A percentile compares a stretch with the other conserved stretches of the same genome.
Evolutionary conservation across 257 asterid species (phyloP).

Genomic region (Paraleonurus japonicus): DNA sequence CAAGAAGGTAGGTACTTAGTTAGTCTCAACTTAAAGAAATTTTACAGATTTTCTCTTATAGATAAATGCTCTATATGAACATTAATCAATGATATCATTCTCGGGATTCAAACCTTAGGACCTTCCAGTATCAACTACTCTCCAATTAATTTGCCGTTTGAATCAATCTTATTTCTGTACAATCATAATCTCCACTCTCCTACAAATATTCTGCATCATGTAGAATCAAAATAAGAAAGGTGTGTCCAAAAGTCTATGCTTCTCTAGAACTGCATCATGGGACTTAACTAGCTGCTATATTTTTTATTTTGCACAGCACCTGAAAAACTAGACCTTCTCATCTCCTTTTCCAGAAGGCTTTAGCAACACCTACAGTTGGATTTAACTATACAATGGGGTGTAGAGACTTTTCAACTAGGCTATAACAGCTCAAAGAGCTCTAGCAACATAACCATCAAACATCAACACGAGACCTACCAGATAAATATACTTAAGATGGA

Average conservation of each 20-base stretch:
- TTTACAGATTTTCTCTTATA: neutral
- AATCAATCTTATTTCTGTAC: too few relatives aligned
- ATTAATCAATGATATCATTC: neutral
- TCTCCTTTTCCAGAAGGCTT: neutral
- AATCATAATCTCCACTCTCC: too few relatives aligned
- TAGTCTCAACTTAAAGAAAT: neutral
- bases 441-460: neutral
- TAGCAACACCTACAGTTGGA: too few relatives aligned
- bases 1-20: neutral
- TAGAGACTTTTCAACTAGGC: neutral
- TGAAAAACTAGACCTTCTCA: neutral
- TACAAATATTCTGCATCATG: neutral
- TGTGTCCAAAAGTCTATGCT: neutral
- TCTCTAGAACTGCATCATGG: neutral
- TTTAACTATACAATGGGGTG: neutral
- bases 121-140: too few relatives aligned
- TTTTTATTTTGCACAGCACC: neutral
- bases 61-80: neutral
- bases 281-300: neutral
- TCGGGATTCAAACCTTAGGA: too few relatives aligned
- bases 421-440: neutral
- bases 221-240: neutral
- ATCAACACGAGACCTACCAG: neutral
- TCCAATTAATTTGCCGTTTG: neutral
- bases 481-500: neutral